These are phyloP conservation scores for Bipolaris victoriae DNA, from an alignment of 2,329 filamentous ascomycete genomes.

Conservation along the genomic window DNA sequence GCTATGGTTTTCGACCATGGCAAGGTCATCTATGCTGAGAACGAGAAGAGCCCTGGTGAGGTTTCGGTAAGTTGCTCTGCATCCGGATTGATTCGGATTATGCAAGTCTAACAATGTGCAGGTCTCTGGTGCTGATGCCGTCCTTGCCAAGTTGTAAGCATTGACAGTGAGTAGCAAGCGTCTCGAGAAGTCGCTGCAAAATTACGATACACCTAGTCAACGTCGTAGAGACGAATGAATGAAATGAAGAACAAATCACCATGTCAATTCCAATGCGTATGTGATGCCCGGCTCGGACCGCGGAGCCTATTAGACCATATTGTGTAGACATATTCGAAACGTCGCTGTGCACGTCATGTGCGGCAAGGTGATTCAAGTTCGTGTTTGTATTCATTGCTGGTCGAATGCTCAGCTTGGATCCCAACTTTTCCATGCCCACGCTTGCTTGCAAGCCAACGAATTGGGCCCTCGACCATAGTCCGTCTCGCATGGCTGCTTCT, in stretches of 20 bases:
- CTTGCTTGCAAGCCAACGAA: slow-evolving; percentile 7
- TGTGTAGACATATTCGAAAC: neutral
- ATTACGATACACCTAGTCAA: neutral
- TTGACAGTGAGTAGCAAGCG: neutral
- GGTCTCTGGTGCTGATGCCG: slow-evolving; percentile 56
- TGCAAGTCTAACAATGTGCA: slow-evolving; percentile 41
- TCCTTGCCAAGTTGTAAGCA: slow-evolving; percentile 55
- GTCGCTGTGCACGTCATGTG: slow-evolving; percentile 3
- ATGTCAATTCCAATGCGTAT: neutral
- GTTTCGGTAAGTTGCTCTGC: slow-evolving; percentile 49
- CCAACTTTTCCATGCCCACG: slow-evolving; percentile 7
- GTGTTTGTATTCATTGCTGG: slow-evolving; percentile 22
- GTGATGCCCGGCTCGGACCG: neutral
- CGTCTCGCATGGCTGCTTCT: slow-evolving; percentile 6
- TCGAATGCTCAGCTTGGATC: slow-evolving; percentile 17
- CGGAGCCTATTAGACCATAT: neutral
- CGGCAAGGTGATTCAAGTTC: slow-evolving; percentile 2
- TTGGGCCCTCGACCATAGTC: slow-evolving; percentile 1
- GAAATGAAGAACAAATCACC: slow-evolving; percentile 3
- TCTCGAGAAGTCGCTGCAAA: neutral
- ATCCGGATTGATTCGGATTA: neutral
- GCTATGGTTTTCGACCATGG: slow-evolving; percentile 79
- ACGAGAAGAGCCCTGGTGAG: slow-evolving; percentile 63
- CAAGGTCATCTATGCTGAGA: slow-evolving; percentile 81
- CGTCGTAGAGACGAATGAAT: slow-evolving; percentile 2